Base-by-base conservation (phyloP, 371 early-diverging fungal species). In the Mucor velutinosus region DNA sequence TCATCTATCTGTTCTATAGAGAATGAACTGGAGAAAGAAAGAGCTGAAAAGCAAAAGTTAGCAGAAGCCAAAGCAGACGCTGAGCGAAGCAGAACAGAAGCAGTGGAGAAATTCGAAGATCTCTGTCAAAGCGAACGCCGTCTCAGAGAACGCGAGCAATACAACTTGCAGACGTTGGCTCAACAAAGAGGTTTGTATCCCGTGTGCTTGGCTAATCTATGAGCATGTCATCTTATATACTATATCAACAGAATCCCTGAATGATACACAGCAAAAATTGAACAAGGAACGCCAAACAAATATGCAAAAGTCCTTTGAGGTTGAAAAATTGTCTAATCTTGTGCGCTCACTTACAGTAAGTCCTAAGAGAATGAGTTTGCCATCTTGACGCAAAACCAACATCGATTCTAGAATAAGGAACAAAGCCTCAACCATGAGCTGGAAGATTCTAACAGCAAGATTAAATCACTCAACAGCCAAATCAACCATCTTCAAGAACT, bases 171-270 rank as follows among this genome's bases (percentile, higher is more conserved):
- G 3, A 19, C 43, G 19, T 49, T 66, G 0, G 37, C 47, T 39
- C 29, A 49, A 23, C 51, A 66, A 17, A 49, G 66, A 66, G 60
- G 66, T 45, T 17, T 10, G 5, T 60, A 12, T 43, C 11, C 7
- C 7, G 33, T 41, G 8, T 59, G 6, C 10, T 4, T 39, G 15
- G 37, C n/a, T 35, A 5, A 30, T 2, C 35, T n/a, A 62, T 23
- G 17, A 7, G 2, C 39, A 15, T 4, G 19, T 11, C 14, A 37
- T 14, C 37, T 37, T 3, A 37, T 4, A 37, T 37, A 7, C 33
- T 7, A 33, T 33, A 33, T 33, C 33, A 33, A 25, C n/a, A 58
- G 58, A 58, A 23, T 30, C 30, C 33, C 32, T 66, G 10, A 37
- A 25, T 17, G 32, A 58, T 7, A 32, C 58, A 14, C 35, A 58